Evolutionary conservation across 2,329 filamentous ascomycete genomes (phyloP).

Genomic region (Alternaria gaisen): DNA sequence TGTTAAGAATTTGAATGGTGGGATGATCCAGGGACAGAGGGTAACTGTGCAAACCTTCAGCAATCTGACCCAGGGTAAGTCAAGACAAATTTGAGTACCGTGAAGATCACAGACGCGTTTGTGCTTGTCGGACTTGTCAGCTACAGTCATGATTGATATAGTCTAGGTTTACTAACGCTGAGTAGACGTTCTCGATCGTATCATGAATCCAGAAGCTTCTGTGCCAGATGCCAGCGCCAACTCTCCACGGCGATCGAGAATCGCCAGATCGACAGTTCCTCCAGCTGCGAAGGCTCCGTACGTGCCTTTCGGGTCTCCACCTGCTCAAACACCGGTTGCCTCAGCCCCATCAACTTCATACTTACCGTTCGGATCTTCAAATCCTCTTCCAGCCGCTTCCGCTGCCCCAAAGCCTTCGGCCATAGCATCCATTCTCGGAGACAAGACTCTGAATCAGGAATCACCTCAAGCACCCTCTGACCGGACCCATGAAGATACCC

Average conservation of each 20-base stretch:
- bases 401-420: neutral
- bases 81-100: neutral
- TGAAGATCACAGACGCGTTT: neutral
- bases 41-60: neutral
- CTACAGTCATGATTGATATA: neutral
- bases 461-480: neutral
- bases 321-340: neutral
- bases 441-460: neutral
- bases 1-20: neutral
- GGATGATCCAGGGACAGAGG: neutral
- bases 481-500: neutral
- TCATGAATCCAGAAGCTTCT: neutral
- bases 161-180: neutral
- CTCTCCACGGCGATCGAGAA: neutral
- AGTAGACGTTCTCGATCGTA: neutral
- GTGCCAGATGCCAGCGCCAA: neutral
- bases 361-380: neutral
- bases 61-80: neutral
- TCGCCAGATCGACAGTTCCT: neutral
- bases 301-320: neutral
- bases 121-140: neutral
- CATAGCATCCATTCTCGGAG: neutral
- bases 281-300: neutral
- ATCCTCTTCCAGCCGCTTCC: neutral
- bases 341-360: neutral